These are phyloP conservation scores for Oenanthe sinensis DNA, from an alignment of 129 eudicot genomes.

Conservation along the genomic window DNA sequence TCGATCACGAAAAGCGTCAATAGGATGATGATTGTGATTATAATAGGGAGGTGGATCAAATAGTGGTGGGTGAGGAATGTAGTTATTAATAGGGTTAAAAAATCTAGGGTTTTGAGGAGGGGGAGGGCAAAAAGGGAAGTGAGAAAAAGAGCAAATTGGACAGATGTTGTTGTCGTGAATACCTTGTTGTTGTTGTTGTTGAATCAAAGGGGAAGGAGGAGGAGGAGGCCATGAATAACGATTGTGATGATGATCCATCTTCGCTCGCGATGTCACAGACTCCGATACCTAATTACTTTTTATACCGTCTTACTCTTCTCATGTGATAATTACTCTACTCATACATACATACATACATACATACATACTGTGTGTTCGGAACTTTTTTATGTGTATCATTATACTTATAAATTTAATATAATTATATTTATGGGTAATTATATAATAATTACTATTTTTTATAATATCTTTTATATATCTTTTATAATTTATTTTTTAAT, in stretches of 20 bases:
- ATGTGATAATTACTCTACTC: no score
- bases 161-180: slow-evolving; percentile 31
- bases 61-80: slow-evolving; percentile 15
- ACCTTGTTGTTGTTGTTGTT: slow-evolving; percentile 29
- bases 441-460: no score
- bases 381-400: no score
- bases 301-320: no score
- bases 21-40: slow-evolving; percentile 20
- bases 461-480: no score
- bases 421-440: no score
- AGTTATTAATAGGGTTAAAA: background rate
- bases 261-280: background rate
- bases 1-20: slow-evolving; percentile 19
- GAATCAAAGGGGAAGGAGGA: background rate
- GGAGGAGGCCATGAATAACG: background rate
- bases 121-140: slow-evolving; percentile 73
- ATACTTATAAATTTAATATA: no score
- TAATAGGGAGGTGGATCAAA: slow-evolving; percentile 24
- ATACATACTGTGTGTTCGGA: no score
- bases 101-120: slow-evolving; percentile 35
- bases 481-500: no score
- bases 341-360: no score
- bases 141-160: slow-evolving; percentile 56
- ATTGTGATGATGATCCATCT: background rate
- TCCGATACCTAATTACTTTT: background rate